These are phyloP conservation scores for Coemansia sp. DNA, from an alignment of 371 early-diverging fungal genomes.

Conservation along the genomic window DNA sequence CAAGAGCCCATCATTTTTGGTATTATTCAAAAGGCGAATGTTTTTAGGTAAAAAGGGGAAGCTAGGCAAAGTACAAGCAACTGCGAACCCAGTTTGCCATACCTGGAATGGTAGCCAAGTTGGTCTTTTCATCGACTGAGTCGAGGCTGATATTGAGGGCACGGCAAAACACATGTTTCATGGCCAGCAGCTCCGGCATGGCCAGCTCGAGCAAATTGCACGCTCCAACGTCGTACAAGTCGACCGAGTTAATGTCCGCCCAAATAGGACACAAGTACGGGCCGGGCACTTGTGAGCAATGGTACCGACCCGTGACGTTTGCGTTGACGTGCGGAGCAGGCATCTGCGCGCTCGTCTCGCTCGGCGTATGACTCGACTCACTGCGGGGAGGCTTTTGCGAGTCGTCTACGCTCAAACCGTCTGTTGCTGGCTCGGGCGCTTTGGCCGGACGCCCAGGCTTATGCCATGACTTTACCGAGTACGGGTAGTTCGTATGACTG, in stretches of 20 bases:
- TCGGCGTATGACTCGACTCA: constrained; percentile 17
- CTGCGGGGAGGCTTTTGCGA: not conserved
- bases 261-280: constrained; percentile 48
- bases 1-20: not conserved
- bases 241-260: constrained; percentile 45
- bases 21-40: too few relatives aligned
- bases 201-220: constrained; percentile 46
- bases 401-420: not conserved
- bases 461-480: constrained; percentile 37
- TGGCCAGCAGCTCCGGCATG: constrained; percentile 45
- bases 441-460: constrained; percentile 12
- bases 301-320: constrained; percentile 42
- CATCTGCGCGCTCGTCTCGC: constrained; percentile 32
- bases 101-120: constrained; percentile 25
- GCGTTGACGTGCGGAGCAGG: constrained; percentile 23
- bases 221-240: constrained; percentile 49
- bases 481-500: constrained; percentile 27
- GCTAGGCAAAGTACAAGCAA: constrained; percentile 10
- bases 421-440: not conserved
- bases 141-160: constrained; percentile 33
- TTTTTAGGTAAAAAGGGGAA: too few relatives aligned
- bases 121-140: constrained; percentile 38
- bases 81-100: too few relatives aligned
- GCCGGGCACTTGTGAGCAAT: constrained; percentile 37
- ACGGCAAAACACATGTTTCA: constrained; percentile 44